Conservation (phyloP, 2,329 filamentous ascomycete species). For the Colletotrichum abscissum region DNA sequence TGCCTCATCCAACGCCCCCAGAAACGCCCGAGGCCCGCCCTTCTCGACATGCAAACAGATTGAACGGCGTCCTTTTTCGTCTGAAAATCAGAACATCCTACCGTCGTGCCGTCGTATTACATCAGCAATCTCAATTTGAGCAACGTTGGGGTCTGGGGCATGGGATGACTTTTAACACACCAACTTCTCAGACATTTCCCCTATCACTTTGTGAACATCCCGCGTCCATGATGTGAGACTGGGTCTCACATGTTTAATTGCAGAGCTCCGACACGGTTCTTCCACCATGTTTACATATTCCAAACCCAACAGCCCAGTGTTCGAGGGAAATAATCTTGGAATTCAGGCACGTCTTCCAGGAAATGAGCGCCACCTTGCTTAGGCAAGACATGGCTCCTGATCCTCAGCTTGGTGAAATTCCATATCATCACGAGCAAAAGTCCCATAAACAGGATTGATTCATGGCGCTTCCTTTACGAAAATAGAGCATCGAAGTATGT, state of each 20-base stretch:
- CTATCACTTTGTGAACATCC: conserved; percentile 5
- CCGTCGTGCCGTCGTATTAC: not conserved
- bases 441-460: not conserved
- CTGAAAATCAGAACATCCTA: not conserved
- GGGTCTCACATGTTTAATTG: conserved; percentile 30
- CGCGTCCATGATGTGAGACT: conserved; percentile 20
- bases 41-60: not conserved
- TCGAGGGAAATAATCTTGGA: not conserved
- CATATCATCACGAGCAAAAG: not conserved
- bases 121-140: conserved; percentile 2
- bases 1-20: not conserved
- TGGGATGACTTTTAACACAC: not conserved
- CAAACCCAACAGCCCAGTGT: not conserved
- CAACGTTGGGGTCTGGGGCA: not conserved
- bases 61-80: conserved; percentile 6
- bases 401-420: not conserved
- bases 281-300: conserved; percentile 13
- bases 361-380: conserved; percentile 9
- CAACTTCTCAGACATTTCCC: not conserved
- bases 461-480: conserved; percentile 1
- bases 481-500: conserved; percentile 23
- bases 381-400: not conserved
- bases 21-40: conserved; percentile 2
- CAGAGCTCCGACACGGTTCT: not conserved
- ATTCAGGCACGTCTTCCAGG: conserved; percentile 10